Percentiles rank a stretch among this genome's conserved stretches.
Conservation (phyloP, 768 basidiomycete genomes). For the Tylopilus felleus region DNA sequence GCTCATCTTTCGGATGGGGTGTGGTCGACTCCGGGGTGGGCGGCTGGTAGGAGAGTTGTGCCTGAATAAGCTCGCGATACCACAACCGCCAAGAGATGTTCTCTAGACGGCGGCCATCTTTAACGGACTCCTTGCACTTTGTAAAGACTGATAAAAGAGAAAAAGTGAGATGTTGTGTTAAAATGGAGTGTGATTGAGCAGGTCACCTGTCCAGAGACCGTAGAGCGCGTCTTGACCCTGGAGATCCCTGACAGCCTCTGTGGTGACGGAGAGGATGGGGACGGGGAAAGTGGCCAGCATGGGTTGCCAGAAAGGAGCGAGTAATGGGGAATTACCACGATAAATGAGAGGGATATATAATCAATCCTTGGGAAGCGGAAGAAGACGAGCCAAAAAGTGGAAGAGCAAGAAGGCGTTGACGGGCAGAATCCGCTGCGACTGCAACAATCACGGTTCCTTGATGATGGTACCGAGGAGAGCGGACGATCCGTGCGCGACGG, state of each 20-base stretch:
- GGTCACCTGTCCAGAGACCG: constrained; percentile 64
- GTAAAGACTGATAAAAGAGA: constrained; percentile 60
- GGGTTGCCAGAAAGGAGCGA: constrained; percentile 15
- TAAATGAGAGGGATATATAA: constrained; percentile 20
- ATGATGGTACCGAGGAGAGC: constrained; percentile 22
- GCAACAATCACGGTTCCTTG: constrained; percentile 29
- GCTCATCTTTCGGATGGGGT: constrained; percentile 18
- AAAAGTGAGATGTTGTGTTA: background rate
- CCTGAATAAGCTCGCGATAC: constrained; percentile 58
- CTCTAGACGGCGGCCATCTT: constrained; percentile 79
- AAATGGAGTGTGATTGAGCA: background rate
- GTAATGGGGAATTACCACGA: background rate
- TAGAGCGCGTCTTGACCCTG: constrained; percentile 65
- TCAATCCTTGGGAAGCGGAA: constrained; percentile 13
- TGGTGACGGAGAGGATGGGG: constrained; percentile 63
- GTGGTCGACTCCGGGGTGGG: constrained; percentile 27
- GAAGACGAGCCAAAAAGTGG: constrained; percentile 14
- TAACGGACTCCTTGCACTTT: constrained; percentile 74
- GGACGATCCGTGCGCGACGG: constrained; percentile 22
- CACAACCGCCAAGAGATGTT: constrained; percentile 88
- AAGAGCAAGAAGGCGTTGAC: constrained; percentile 12
- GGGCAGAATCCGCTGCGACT: constrained; percentile 15
- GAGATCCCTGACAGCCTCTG: constrained; percentile 64
- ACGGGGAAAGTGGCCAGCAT: constrained; percentile 55
- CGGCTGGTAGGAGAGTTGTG: constrained; percentile 27